A percentile compares a stretch with the other conserved stretches of the same genome.
These are phyloP conservation scores for Boletus mariae DNA, from an alignment of 1,284 basidiomycete genomes.

Conservation along the genomic window DNA sequence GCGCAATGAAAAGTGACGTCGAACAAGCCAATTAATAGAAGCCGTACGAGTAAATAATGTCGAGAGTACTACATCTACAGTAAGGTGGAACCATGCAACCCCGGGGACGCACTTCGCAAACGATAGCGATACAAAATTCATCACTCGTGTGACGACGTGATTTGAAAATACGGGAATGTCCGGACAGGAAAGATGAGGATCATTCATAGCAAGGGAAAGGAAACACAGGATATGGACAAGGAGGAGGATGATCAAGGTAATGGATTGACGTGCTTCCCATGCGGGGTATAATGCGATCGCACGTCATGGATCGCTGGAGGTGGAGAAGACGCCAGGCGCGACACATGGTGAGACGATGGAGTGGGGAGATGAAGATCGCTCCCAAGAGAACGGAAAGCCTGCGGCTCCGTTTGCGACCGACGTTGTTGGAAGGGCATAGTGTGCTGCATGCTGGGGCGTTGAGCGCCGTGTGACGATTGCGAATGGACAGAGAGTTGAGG, in stretches of 20 bases:
- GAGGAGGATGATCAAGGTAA: conserved; percentile 31
- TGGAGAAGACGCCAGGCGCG: conserved; percentile 32
- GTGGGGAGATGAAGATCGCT: conserved; percentile 35
- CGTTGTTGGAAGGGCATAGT: conserved; percentile 33
- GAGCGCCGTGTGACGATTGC: conserved; percentile 28
- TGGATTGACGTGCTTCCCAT: conserved; percentile 38
- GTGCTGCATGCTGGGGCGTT: conserved; percentile 28
- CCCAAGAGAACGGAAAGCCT: conserved; percentile 31
- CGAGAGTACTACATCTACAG: conserved; percentile 33
- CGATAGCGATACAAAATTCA: conserved; percentile 34
- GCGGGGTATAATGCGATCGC: conserved; percentile 36
- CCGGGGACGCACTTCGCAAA: conserved; percentile 20
- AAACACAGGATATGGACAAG: conserved; percentile 14
- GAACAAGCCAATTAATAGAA: conserved; percentile 30
- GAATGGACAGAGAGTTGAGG: conserved; percentile 35
- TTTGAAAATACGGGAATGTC: conserved; percentile 33
- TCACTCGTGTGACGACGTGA: conserved; percentile 26
- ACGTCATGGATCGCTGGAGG: conserved; percentile 34
- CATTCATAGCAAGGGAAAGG: conserved; percentile 21
- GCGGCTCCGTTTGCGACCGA: conserved; percentile 32
- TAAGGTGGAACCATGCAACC: conserved; percentile 29
- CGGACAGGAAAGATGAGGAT: conserved; percentile 24
- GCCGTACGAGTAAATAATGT: conserved; percentile 33
- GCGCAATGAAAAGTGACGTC: conserved; percentile 20
- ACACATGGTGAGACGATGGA: conserved; percentile 30